Percentiles rank a stretch among this genome's conserved stretches.
Conservation (phyloP, 805 yeast species). For the Metschnikowia continentalis region DNA sequence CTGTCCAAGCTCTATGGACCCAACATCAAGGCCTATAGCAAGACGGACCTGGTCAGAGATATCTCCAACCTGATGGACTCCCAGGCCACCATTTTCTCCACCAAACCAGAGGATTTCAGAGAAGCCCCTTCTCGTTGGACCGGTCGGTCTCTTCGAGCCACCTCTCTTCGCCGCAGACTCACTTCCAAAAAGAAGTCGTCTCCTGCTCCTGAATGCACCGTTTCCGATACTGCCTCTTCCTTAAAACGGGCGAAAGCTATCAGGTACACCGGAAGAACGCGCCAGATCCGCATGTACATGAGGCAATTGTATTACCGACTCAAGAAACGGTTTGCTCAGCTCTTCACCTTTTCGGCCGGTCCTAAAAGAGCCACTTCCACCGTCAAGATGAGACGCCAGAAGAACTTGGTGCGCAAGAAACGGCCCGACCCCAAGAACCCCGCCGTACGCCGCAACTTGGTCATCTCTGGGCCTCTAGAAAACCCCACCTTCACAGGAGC, state of each 20-base stretch:
- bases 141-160: neutral
- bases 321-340: constrained; percentile 18
- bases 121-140: neutral
- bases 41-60: constrained; percentile 16
- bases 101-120: constrained; percentile 23
- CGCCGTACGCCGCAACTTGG: neutral
- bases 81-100: constrained; percentile 44
- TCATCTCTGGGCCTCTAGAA: constrained; percentile 29
- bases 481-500: constrained; percentile 32
- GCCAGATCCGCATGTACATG: neutral
- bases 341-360: constrained; percentile 10
- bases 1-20: neutral
- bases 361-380: constrained; percentile 11
- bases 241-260: neutral
- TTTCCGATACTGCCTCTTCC: neutral
- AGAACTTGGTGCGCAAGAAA: constrained; percentile 1
- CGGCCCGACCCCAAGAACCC: neutral
- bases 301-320: constrained; percentile 10
- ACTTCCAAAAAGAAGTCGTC: no score
- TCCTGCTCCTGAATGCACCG: no score
- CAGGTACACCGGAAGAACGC: neutral
- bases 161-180: neutral
- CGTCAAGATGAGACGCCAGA: constrained; percentile 1
- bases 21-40: neutral
- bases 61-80: constrained; percentile 39